Evolutionary conservation across 1,284 basidiomycete species (phyloP).

Genomic region (Hortiboletus rubellus): DNA sequence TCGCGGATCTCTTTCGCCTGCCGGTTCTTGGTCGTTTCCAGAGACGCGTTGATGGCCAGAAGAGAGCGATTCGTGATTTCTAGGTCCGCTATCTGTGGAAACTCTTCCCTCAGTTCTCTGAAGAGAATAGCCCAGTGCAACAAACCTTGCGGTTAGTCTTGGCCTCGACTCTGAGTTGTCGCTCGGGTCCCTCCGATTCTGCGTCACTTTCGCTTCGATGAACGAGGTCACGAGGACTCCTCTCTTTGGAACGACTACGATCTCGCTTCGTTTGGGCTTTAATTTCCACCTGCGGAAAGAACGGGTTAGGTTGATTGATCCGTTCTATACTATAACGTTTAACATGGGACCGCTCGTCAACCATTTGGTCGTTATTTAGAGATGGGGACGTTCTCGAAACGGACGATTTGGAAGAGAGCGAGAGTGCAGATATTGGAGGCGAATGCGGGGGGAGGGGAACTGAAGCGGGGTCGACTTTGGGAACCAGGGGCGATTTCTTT

Average conservation of each 20-base stretch:
- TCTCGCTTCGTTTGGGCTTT: slow-evolving; percentile 10
- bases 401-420: slow-evolving; percentile 69
- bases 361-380: slow-evolving; percentile 35
- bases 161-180: slow-evolving; percentile 62
- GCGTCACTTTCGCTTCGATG: slow-evolving; percentile 32
- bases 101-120: slow-evolving; percentile 3
- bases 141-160: slow-evolving; percentile 78
- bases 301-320: neutral
- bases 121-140: neutral
- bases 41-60: slow-evolving; percentile 69
- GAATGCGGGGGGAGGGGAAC: slow-evolving; percentile 65
- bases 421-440: slow-evolving; percentile 66
- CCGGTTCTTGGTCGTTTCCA: slow-evolving; percentile 72
- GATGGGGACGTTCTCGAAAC: slow-evolving; percentile 53
- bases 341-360: slow-evolving; percentile 31
- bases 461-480: slow-evolving; percentile 52
- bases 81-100: slow-evolving; percentile 71
- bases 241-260: slow-evolving; percentile 25
- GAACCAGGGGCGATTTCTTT: slow-evolving; percentile 18
- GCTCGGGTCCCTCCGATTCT: slow-evolving; percentile 44
- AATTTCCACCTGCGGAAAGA: slow-evolving; percentile 13
- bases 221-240: slow-evolving; percentile 4
- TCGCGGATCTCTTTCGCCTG: slow-evolving; percentile 81
- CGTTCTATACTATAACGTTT: slow-evolving; percentile 15
- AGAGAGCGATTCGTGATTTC: slow-evolving; percentile 82